Base-by-base conservation (phyloP, 176 grass and related monocot species). In the Pharus latifolius region DNA sequence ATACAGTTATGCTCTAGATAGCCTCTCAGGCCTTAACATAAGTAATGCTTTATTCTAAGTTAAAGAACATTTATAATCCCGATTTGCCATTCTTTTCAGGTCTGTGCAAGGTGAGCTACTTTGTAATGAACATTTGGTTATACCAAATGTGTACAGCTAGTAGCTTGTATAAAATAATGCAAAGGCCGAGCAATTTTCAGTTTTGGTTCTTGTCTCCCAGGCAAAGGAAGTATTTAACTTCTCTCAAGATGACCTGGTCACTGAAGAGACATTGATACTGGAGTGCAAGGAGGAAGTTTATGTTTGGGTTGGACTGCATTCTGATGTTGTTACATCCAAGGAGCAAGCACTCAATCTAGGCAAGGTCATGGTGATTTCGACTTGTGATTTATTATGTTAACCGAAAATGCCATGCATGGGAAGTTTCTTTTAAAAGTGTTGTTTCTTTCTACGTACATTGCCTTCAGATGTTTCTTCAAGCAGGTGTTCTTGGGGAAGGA, bases 191-290 rank as follows among this genome's bases (percentile, higher is more conserved):
- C 52, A 59, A 20, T 60, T 42, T 51, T 1, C 19, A 43, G 19
- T 15, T 45, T 44, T 32, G 28, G 72, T 62, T 74, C 30, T 37
- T 26, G 25, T 72, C 61, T 72, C 61, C 24, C 76, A 97, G 93
- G 89, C 69, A 28, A 87, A 84, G 62, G 93, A 97, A 83, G 88
- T 97, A 74, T 90, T 80, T 51, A 97, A 75, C 74, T 97, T 97
- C 74, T 80, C 73, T 25, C 89, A 97, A 80, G 93, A 97, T 78
- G 93, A 97, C 68, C 83, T 97, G 52, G 57, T 58, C 49, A 92
- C 93, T 30, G 93, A 97, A 84, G 93, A 92, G 38, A 72, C 64
- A 3, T 76, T 92, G 58, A 66, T 97, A 70, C 80, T 97, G 59
- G 93, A 97, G 20, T 87, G 80, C 62, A 38, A 74, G 2, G 69